Evolutionary conservation across 305 asterid species (phyloP).

Genomic region (Solanum aculeatissimum): DNA sequence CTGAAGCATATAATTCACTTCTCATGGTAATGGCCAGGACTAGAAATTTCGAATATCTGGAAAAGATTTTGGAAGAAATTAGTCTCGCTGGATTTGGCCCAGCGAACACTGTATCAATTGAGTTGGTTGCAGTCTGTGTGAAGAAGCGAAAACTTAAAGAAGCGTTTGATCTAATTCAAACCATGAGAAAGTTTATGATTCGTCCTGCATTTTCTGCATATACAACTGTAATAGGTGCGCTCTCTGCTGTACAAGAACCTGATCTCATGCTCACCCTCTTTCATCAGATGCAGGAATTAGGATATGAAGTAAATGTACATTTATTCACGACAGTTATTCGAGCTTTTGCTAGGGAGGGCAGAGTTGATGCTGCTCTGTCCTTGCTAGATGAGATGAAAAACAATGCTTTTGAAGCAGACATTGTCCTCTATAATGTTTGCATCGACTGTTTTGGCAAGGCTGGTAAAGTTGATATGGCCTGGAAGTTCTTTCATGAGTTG

Average conservation of each 20-base stretch:
- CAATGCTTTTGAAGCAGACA: constrained; percentile 59
- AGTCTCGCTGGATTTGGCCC: constrained; percentile 73
- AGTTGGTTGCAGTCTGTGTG: constrained; percentile 46
- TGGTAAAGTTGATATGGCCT: constrained; percentile 92
- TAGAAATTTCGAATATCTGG: constrained; percentile 35
- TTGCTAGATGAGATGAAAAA: constrained; percentile 81
- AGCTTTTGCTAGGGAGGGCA: constrained; percentile 69
- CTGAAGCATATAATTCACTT: constrained; percentile 63
- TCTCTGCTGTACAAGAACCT: constrained; percentile 43
- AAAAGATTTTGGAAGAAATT: constrained; percentile 70
- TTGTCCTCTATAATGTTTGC: constrained; percentile 88
- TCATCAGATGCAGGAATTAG: constrained; percentile 83
- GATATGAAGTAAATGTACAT: constrained; percentile 81
- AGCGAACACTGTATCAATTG: constrained; percentile 41
- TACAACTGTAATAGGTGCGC: constrained; percentile 77
- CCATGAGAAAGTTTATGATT: constrained; percentile 69
- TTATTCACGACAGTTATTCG: constrained; percentile 76
- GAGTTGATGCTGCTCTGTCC: constrained; percentile 76
- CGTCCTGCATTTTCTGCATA: constrained; percentile 92
- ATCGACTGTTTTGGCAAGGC: constrained; percentile 83
- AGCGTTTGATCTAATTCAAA: constrained; percentile 62
- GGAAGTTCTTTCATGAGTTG: constrained; percentile 96
- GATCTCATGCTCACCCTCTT: constrained; percentile 74
- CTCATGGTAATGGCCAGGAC: constrained; percentile 56
- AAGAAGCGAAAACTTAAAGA: constrained; percentile 42